These are phyloP conservation scores for Lunularia cruciata DNA, from an alignment of 225 moss, liverwort and hornwort genomes.

Conservation along the genomic window DNA sequence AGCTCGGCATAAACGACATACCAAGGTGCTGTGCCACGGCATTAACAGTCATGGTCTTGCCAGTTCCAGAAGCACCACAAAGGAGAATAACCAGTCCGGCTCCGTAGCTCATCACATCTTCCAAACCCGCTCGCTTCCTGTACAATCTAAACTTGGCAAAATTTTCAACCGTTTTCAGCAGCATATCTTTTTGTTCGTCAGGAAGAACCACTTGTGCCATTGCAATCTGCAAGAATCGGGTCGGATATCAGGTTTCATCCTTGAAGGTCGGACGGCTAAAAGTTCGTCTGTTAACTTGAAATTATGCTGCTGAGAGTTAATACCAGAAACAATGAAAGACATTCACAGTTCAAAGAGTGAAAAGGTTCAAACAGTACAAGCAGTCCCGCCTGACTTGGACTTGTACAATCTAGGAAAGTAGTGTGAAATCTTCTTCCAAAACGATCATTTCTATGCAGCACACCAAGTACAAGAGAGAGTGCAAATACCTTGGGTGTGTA, in stretches of 20 bases:
- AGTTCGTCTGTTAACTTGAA: too few species aligned
- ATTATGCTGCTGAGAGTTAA: too few species aligned
- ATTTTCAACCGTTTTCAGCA: slow-evolving; percentile 62
- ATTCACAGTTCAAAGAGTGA: too few species aligned
- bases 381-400: too few species aligned
- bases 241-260: too few species aligned
- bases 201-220: slow-evolving; percentile 68
- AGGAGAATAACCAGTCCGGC: slow-evolving; percentile 61
- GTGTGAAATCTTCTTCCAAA: too few species aligned
- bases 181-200: slow-evolving; percentile 59
- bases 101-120: slow-evolving; percentile 65
- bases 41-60: slow-evolving; percentile 70
- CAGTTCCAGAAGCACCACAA: slow-evolving; percentile 64
- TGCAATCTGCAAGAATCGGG: slow-evolving; percentile 38
- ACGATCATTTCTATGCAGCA: too few species aligned
- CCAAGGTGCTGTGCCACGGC: slow-evolving; percentile 67
- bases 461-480: too few species aligned
- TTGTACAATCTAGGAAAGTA: too few species aligned
- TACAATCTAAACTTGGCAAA: slow-evolving; percentile 61
- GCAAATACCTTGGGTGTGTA: slow-evolving; percentile 57
- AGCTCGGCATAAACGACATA: slow-evolving; percentile 3
- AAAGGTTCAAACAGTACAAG: too few species aligned
- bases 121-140: slow-evolving; percentile 58
- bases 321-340: too few species aligned
- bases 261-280: too few species aligned